These are phyloP conservation scores for Leccinum truebloodii DNA, from an alignment of 768 basidiomycete species.

Conservation along the genomic window DNA sequence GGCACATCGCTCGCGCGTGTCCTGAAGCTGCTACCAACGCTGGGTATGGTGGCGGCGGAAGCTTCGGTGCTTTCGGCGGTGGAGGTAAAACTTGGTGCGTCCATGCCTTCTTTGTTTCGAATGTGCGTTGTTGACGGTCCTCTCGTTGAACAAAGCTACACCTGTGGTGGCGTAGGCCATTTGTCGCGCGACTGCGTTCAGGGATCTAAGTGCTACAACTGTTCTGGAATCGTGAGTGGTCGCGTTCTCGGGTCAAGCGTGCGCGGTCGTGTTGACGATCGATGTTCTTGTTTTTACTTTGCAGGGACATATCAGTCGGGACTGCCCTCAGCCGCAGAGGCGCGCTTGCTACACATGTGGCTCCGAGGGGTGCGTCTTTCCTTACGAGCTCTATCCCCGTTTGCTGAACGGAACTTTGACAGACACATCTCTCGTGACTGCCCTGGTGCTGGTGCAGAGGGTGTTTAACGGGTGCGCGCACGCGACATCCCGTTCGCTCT, in stretches of 20 bases:
- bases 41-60: slow-evolving; percentile 38
- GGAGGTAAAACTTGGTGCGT: slow-evolving; percentile 58
- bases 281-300: not conserved
- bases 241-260: not conserved
- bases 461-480: slow-evolving; percentile 23
- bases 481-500: not conserved
- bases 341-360: slow-evolving; percentile 85
- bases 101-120: not conserved
- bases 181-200: slow-evolving; percentile 84
- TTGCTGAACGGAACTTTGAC: slow-evolving; percentile 2
- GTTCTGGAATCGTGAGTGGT: slow-evolving; percentile 63
- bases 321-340: slow-evolving; percentile 82
- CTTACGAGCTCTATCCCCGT: not conserved
- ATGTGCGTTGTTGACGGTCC: not conserved
- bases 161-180: slow-evolving; percentile 87
- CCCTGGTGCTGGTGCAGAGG: slow-evolving; percentile 44
- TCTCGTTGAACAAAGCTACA: slow-evolving; percentile 49
- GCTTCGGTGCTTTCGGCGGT: slow-evolving; percentile 38
- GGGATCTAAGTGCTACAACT: slow-evolving; percentile 87
- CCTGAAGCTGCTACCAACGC: slow-evolving; percentile 51
- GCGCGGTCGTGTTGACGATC: not conserved
- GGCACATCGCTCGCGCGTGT: slow-evolving; percentile 85
- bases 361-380: slow-evolving; percentile 62
- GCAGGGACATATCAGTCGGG: slow-evolving; percentile 83
- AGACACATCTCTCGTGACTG: slow-evolving; percentile 88